Evolutionary conservation across 345 rosid genomes (phyloP).

Genomic region (Camelina neglecta): DNA sequence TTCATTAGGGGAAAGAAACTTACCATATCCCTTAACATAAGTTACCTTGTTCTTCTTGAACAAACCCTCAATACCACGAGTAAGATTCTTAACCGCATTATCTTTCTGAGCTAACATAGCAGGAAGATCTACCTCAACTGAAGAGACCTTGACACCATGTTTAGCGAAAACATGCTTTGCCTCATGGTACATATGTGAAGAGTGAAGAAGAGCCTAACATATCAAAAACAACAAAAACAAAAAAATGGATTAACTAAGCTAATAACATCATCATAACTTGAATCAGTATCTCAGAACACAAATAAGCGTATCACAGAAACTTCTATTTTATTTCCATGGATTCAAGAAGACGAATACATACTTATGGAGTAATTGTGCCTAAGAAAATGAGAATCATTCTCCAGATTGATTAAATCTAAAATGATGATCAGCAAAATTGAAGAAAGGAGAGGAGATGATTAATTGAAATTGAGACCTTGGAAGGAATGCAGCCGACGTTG

Average conservation of each 20-base stretch:
- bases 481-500: conserved; percentile 92
- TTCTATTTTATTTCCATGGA: conserved; percentile 20
- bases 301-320: background rate
- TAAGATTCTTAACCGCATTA: conserved; percentile 73
- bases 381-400: conserved; percentile 18
- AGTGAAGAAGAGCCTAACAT: conserved; percentile 85
- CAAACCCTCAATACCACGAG: conserved; percentile 85
- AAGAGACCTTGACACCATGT: conserved; percentile 77
- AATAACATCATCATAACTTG: background rate
- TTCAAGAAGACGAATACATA: background rate
- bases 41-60: conserved; percentile 90
- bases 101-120: conserved; percentile 94
- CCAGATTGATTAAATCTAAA: conserved; percentile 1
- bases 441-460: background rate
- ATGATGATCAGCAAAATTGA: background rate
- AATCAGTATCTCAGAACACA: background rate
- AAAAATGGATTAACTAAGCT: background rate
- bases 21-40: conserved; percentile 88
- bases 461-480: conserved; percentile 62
- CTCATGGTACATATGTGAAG: conserved; percentile 94
- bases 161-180: conserved; percentile 76
- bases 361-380: background rate
- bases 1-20: conserved; percentile 73
- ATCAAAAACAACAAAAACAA: background rate
- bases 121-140: conserved; percentile 87